phyloP scores from a whole-genome alignment of 78 protist species.

The Dictyostelium capitatum region DNA sequence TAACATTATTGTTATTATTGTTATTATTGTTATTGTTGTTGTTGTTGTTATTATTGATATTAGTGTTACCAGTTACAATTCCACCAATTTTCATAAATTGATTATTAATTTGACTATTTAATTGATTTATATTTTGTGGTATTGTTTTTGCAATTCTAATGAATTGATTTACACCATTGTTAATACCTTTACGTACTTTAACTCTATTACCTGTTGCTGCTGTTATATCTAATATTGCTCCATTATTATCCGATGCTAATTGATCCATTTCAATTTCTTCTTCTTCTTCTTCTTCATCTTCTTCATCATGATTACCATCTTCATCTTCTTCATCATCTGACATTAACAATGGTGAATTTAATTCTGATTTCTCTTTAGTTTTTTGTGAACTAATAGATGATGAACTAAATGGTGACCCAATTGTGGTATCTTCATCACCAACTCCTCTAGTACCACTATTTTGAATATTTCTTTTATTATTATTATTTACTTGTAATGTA shows the following conservation, averaged over 20 bases:
- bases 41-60: neutral
- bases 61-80: neutral
- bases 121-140: constrained; percentile 1
- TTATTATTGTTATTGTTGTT: neutral
- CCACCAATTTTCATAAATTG: neutral
- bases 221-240: constrained; percentile 5
- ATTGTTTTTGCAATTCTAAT: neutral
- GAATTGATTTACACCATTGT: neutral
- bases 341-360: neutral
- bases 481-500: neutral
- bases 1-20: neutral
- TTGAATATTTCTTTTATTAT: neutral
- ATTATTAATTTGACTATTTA: neutral
- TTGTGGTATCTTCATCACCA: constrained; percentile 3
- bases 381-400: neutral
- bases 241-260: neutral
- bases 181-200: neutral
- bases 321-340: neutral
- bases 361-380: neutral
- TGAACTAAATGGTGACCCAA: constrained; percentile 8
- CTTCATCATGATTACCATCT: constrained; percentile 8
- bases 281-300: neutral
- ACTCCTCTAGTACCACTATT: neutral
- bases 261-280: neutral
- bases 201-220: neutral